phyloP scores from a whole-genome alignment of 2,329 filamentous ascomycete genomes.

The Diaporthe helianthi region DNA sequence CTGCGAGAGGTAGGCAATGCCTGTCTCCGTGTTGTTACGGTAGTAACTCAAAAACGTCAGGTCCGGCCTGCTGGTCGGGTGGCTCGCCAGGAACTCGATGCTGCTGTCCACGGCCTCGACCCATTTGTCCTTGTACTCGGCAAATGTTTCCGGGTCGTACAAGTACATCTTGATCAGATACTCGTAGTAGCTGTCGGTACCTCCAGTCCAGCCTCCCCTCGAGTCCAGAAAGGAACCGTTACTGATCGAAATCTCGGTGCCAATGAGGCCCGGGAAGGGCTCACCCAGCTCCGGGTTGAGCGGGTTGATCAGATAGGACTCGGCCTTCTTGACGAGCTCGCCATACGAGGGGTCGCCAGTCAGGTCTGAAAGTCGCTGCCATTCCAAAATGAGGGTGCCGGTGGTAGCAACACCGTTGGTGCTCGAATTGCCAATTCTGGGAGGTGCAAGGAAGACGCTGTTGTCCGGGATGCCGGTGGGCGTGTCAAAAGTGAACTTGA shows the following conservation, averaged over 20 bases:
- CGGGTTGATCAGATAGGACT: conserved; percentile 74
- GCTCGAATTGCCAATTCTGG: conserved; percentile 54
- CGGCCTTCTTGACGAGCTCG: conserved; percentile 68
- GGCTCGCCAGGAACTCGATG: conserved; percentile 73
- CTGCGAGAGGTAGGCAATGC: conserved; percentile 50
- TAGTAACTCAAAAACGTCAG: conserved; percentile 74
- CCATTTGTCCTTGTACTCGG: conserved; percentile 76
- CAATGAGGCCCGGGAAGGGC: conserved; percentile 80
- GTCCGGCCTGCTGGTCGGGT: conserved; percentile 70
- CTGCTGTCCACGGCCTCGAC: conserved; percentile 76
- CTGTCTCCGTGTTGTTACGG: conserved; percentile 46
- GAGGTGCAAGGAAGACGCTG: conserved; percentile 65
- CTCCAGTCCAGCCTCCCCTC: conserved; percentile 77
- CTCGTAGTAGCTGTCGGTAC: conserved; percentile 84
- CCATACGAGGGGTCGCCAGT: conserved; percentile 73
- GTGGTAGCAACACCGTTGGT: conserved; percentile 78
- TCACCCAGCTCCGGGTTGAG: conserved; percentile 63
- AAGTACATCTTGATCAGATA: conserved; percentile 92
- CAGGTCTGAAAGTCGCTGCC: conserved; percentile 80
- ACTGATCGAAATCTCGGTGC: conserved; percentile 68
- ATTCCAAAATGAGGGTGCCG: conserved; percentile 83
- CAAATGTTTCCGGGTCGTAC: conserved; percentile 73
- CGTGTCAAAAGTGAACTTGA: conserved; percentile 82
- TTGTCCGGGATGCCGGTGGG: conserved; percentile 78
- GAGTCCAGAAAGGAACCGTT: conserved; percentile 73